Evolutionary conservation across 306 rosid genomes (phyloP), one percentile per base, ranked within the genome.

Genomic region (Leucaena leucocephala): DNA sequence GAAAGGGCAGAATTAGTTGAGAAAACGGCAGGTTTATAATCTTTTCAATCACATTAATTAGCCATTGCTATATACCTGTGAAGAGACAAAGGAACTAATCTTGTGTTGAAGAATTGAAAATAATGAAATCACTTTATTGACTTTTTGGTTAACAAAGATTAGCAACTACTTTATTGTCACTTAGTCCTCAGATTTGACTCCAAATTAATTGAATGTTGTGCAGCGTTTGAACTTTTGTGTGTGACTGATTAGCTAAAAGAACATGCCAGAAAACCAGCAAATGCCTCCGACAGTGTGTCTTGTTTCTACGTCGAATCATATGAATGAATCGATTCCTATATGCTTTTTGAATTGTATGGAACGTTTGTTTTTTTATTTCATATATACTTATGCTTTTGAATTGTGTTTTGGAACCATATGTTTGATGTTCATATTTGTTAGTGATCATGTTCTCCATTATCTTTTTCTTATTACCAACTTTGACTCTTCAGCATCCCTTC

Each of bases 1-100:
- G 27, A 27, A 27, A 27, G 27, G 27, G 27, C 27, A 27, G 27
- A 27, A 82, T 76, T 82, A 76, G 86, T 71, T 82, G 80, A 85
- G 27, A 27, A 27, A 27, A 27, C 27, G 27, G 27, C 1, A 27
- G 27, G 27, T 27, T 27, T 0, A 27, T 27, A 27, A 27, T 27
- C 27, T 27, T 27, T 27, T 27, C 75, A 50, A 78, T 75, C 64
- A 55, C 48, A 72, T 72, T 72, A 68, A 67, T 67, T 67, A 55
- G 11, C 17, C 72, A 49, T 70, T 74, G 57, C 73, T 66, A 42
- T 58, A 76, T 84, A 49, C 44, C 55, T 22, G 39, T 21, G 44
- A 65, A 57, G 68, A 77, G 84, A 73, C 82, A 77, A 73, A 21
- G 59, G 59, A 17, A 44, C 66, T 48, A 57, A 52, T 76, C 76